Percentiles rank a stretch among this genome's conserved stretches.
phyloP scores from a whole-genome alignment of 1,284 basidiomycete species.

The Microbotryum silenes-acaulis region DNA sequence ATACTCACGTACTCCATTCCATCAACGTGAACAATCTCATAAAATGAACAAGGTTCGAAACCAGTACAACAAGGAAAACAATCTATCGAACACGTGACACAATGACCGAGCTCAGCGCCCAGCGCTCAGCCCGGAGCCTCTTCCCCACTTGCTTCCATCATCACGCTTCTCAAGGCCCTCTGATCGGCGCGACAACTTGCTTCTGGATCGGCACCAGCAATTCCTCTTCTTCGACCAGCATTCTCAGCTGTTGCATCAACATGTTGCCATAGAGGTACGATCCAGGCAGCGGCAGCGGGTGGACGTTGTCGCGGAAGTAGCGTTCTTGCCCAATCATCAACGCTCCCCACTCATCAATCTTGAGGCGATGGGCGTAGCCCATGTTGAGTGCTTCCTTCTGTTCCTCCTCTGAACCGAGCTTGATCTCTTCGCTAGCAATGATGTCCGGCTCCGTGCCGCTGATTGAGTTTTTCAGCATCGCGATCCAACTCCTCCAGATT shows the following conservation, averaged over 20 bases:
- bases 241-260: constrained; percentile 11
- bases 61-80: no score
- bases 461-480: neutral
- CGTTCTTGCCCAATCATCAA: constrained; percentile 22
- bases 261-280: constrained; percentile 28
- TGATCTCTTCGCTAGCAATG: neutral
- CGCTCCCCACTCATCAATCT: constrained; percentile 19
- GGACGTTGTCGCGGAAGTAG: constrained; percentile 22
- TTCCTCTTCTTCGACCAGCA: neutral
- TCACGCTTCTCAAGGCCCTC: no score
- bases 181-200: no score
- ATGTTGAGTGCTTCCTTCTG: constrained; percentile 1
- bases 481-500: constrained; percentile 8
- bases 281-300: constrained; percentile 17
- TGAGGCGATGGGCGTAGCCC: constrained; percentile 5
- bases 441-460: neutral
- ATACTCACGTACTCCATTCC: no score
- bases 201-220: no score
- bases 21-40: no score
- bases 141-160: no score
- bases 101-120: no score
- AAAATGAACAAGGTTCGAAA: no score
- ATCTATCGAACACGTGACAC: no score
- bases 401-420: neutral
- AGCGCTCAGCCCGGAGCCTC: no score